Percentiles rank a stretch among this genome's conserved stretches.
Evolutionary conservation across 1,139 yeast species (phyloP).

Genomic region (Taphrina confusa): DNA sequence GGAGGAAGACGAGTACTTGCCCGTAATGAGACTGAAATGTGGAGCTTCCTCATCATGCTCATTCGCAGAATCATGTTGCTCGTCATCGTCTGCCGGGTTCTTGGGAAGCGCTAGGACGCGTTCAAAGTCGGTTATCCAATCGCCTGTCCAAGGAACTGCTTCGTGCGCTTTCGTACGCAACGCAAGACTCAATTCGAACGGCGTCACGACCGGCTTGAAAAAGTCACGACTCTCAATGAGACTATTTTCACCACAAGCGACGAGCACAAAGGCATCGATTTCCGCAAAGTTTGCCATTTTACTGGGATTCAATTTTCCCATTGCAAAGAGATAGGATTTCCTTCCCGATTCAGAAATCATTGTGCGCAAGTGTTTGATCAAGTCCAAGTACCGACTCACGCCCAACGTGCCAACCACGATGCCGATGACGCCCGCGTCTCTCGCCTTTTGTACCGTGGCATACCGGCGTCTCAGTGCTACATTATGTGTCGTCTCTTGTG

Average conservation of each 20-base stretch:
- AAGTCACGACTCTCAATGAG: slow-evolving; percentile 64
- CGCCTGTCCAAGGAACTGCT: slow-evolving; percentile 76
- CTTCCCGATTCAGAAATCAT: slow-evolving; percentile 76
- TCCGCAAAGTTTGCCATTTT: slow-evolving; percentile 92
- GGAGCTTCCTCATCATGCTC: slow-evolving; percentile 54
- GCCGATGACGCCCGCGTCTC: slow-evolving; percentile 90
- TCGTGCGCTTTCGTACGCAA: slow-evolving; percentile 56
- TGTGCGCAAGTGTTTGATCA: slow-evolving; percentile 45
- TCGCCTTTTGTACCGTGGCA: slow-evolving; percentile 79
- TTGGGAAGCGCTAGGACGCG: slow-evolving; percentile 51
- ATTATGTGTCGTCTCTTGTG: slow-evolving; percentile 27
- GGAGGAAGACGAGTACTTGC: slow-evolving; percentile 62
- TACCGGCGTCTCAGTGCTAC: slow-evolving; percentile 69
- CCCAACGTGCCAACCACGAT: slow-evolving; percentile 80
- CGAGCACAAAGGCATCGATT: slow-evolving; percentile 86
- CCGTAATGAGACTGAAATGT: slow-evolving; percentile 88
- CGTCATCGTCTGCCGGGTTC: slow-evolving; percentile 43
- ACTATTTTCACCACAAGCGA: slow-evolving; percentile 95
- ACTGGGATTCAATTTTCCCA: slow-evolving; percentile 98
- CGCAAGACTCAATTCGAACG: slow-evolving; percentile 84
- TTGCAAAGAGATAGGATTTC: slow-evolving; percentile 90
- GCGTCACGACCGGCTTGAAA: slow-evolving; percentile 88
- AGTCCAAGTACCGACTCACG: slow-evolving; percentile 47
- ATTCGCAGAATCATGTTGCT: too few relatives aligned
- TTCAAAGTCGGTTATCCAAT: slow-evolving; percentile 83